phyloP scores from a whole-genome alignment of 179 eudicot species.

The Heliamphora pulchella region DNA sequence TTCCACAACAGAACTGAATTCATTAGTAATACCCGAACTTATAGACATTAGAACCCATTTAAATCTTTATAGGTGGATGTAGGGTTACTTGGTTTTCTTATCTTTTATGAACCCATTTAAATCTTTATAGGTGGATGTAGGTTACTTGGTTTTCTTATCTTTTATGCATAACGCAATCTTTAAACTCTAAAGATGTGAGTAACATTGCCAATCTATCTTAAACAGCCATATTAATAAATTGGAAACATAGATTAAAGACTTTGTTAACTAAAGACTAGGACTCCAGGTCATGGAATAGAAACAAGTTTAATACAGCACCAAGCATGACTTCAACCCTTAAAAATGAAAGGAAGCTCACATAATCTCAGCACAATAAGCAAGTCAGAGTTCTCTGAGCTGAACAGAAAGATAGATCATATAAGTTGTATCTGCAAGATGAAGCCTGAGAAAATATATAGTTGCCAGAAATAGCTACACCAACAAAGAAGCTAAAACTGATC shows the following conservation, averaged over 20 bases:
- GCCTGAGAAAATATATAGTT: background rate
- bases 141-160: too few relatives aligned
- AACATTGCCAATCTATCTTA: background rate
- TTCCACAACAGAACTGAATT: background rate
- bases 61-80: background rate
- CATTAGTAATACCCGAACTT: background rate
- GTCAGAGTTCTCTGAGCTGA: too few relatives aligned
- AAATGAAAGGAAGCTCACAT: background rate
- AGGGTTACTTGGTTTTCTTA: background rate
- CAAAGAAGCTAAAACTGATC: constrained; percentile 3
- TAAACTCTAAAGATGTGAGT: background rate
- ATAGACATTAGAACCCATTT: background rate
- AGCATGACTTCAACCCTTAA: background rate
- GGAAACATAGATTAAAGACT: background rate
- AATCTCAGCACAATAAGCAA: background rate
- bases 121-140: too few relatives aligned
- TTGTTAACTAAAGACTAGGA: background rate
- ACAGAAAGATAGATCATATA: too few relatives aligned
- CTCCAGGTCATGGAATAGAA: background rate
- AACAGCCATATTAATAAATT: background rate
- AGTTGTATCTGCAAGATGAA: background rate
- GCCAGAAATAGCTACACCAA: background rate
- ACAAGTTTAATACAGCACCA: background rate
- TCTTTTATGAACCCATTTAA: background rate
- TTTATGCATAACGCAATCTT: too few relatives aligned